These are phyloP conservation scores for Xylariaceae sp. DNA, from an alignment of 2,329 filamentous ascomycete genomes.

Conservation along the genomic window DNA sequence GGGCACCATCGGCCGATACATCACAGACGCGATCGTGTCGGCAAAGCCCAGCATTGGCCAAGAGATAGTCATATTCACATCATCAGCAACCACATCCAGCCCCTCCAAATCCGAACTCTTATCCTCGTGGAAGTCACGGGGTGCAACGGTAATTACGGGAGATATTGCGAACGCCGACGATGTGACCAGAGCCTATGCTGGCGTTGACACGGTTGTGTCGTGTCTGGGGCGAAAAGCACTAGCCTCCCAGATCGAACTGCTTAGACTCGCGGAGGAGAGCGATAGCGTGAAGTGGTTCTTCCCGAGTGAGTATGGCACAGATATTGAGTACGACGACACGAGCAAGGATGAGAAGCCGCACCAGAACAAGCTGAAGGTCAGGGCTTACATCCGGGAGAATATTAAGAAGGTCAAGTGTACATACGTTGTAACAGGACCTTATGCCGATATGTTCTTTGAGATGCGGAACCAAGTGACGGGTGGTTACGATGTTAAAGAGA, in stretches of 20 bases:
- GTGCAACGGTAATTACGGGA: conserved; percentile 54
- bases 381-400: conserved; percentile 47
- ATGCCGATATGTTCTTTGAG: conserved; percentile 53
- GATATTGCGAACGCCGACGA: conserved; percentile 49
- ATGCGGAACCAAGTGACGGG: conserved; percentile 45
- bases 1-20: conserved; percentile 35
- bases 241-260: conserved; percentile 51
- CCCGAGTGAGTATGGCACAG: conserved; percentile 59
- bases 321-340: conserved; percentile 51
- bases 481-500: conserved; percentile 56
- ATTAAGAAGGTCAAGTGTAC: conserved; percentile 51
- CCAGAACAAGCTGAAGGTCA: conserved; percentile 61
- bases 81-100: conserved; percentile 44
- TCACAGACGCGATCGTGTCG: conserved; percentile 31
- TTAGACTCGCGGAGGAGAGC: conserved; percentile 51
- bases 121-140: conserved; percentile 39
- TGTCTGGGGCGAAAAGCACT: conserved; percentile 58
- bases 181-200: conserved; percentile 51
- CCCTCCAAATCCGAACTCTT: conserved; percentile 45
- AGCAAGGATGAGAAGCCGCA: conserved; percentile 58
- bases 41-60: conserved; percentile 31
- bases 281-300: conserved; percentile 53
- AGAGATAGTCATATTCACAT: conserved; percentile 53
- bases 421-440: conserved; percentile 62
- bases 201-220: conserved; percentile 56